Base-by-base conservation (phyloP, 1,284 basidiomycete species). In the Agroathelia rolfsii region DNA sequence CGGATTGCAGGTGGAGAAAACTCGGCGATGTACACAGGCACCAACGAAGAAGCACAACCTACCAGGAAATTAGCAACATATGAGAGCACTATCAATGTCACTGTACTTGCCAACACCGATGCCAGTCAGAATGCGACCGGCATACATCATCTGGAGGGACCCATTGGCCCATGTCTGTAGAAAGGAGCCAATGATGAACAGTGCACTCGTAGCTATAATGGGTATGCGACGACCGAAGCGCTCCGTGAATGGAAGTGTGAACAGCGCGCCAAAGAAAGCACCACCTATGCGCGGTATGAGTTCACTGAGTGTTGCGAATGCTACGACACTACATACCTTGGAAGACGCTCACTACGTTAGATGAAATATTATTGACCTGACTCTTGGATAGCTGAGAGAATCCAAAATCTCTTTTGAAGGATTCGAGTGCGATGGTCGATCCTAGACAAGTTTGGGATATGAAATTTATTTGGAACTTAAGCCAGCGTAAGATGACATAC, bases 341-440 rank as follows among this genome's bases (percentile, higher is more conserved):
- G 46, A 61, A 69, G 16, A 58, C 51, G n/a, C 64, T 64, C 7
- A 67, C 62, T 17, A 68, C 59, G 43, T 69, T 68, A 6, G 61
- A 59, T 5, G 56, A 60, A 25, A 60, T 54, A 21, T 52, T 35
- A 20, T 58, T 55, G 31, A 59, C 48, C 31, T 58, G 40, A 2
- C 38, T 38, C 0, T 56, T 46, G n/a, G 48, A 48, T 40, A 57
- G 52, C 2, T 44, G 45, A 15, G 47, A 44, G n/a, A 62, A 51
- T 3, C 55, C 53, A 42, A 71, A 67, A 23, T 61, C 59, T 13
- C 39, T 38, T 33, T 57, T 56, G 52, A 71, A 70, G n/a, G 58
- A 61, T 1, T 53, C 42, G 6, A 69, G 51, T 18, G 62, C 56
- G 26, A 69, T 46, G 0, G 55, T 53, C 6, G 52, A 55, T 19